Evolutionary conservation across 345 rosid species (phyloP).

Genomic region (Gossypium turneri): DNA sequence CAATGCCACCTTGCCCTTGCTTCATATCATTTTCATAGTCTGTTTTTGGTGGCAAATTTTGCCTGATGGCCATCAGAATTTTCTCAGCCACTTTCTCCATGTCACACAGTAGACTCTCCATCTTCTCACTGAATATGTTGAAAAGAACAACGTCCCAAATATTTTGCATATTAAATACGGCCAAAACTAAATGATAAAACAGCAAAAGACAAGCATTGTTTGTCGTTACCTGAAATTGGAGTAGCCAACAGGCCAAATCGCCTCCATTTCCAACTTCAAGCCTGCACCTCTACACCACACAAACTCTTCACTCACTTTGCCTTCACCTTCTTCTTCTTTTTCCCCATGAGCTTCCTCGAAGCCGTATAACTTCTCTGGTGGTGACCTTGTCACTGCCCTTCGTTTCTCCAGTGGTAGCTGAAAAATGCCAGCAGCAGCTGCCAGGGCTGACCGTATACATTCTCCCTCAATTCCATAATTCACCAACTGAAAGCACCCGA

Average conservation of each 20-base stretch:
- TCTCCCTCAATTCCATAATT: conserved; percentile 56
- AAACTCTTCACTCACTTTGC: conserved; percentile 50
- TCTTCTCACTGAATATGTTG: conserved; percentile 46
- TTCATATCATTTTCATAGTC: neutral
- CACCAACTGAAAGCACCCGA: conserved; percentile 83
- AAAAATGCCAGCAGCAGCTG: conserved; percentile 44
- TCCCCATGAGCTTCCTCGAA: conserved; percentile 53
- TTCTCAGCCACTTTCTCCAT: conserved; percentile 55
- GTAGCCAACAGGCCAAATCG: conserved; percentile 53
- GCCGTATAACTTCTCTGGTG: conserved; percentile 42
- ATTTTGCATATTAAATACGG: neutral
- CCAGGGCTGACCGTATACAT: conserved; percentile 28
- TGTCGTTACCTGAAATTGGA: conserved; percentile 56
- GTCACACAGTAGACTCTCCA: conserved; percentile 40
- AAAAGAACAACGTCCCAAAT: neutral
- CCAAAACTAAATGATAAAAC: neutral
- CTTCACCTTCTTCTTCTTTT: conserved; percentile 31
- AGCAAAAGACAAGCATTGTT: neutral
- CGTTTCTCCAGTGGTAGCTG: conserved; percentile 36
- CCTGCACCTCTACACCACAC: conserved; percentile 52
- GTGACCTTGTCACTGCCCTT: conserved; percentile 35
- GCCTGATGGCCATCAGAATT: conserved; percentile 21
- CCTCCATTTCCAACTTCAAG: conserved; percentile 44
- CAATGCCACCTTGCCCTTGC: conserved; percentile 25
- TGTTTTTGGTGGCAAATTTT: conserved; percentile 18